Percentiles rank a stretch among this genome's conserved stretches.
These are phyloP conservation scores for Cladorrhinum samala DNA, from an alignment of 495 filamentous ascomycete genomes.

Conservation along the genomic window DNA sequence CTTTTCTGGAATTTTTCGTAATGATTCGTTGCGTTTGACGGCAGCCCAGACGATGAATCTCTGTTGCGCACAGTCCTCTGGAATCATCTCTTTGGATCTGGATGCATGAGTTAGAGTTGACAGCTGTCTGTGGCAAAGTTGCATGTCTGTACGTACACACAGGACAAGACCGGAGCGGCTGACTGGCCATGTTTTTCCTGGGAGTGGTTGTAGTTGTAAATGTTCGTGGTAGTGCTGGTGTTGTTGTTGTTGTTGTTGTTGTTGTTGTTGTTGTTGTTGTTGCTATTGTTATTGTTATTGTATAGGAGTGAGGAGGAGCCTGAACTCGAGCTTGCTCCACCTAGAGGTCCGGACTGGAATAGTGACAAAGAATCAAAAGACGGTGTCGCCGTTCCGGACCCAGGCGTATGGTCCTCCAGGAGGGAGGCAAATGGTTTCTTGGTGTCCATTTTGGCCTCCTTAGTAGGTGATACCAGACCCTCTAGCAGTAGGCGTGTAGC, in stretches of 20 bases:
- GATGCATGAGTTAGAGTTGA: conserved; percentile 21
- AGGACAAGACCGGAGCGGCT: conserved; percentile 15
- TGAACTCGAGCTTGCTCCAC: neutral
- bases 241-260: neutral
- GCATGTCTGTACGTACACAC: conserved; percentile 25
- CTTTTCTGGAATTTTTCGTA: conserved; percentile 35
- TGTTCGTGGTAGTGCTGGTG: conserved; percentile 3
- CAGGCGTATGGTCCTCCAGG: conserved; percentile 25
- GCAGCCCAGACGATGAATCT: conserved; percentile 47
- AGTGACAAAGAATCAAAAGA: conserved; percentile 9
- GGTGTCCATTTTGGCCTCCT: conserved; percentile 20
- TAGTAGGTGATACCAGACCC: too few relatives aligned
- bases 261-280: conserved; percentile 3
- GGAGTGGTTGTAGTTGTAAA: neutral
- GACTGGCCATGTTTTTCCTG: neutral
- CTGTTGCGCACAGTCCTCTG: conserved; percentile 41
- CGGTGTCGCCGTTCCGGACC: conserved; percentile 2
- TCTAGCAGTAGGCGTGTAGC: too few relatives aligned
- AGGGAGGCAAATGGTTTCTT: conserved; percentile 28
- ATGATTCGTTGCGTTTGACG: conserved; percentile 42
- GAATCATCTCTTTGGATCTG: conserved; percentile 36
- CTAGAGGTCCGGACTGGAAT: conserved; percentile 10
- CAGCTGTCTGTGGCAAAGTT: neutral
- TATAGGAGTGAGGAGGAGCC: conserved; percentile 7
- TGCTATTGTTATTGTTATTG: neutral